A percentile compares a stretch with the other conserved stretches of the same genome.
Evolutionary conservation across 257 asterid genomes (phyloP).

Genomic region (Capsicum pubescens): DNA sequence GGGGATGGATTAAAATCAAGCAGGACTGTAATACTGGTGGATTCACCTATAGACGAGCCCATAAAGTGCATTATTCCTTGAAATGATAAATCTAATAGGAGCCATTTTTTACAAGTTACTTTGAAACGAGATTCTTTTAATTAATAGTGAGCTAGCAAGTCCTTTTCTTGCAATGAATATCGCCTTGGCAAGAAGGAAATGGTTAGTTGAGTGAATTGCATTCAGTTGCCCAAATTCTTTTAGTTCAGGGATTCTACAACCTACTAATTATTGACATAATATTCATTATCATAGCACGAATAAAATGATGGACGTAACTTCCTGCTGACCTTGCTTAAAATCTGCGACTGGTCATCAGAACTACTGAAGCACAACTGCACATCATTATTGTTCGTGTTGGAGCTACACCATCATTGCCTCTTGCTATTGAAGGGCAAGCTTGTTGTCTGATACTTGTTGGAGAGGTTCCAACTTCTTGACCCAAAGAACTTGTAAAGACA

Average conservation of each 20-base stretch:
- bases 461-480: slow-evolving; percentile 2
- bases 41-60: background rate
- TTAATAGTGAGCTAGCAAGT: background rate
- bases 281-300: background rate
- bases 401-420: slow-evolving; percentile 92
- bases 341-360: slow-evolving; percentile 79
- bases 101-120: background rate
- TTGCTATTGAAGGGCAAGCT: slow-evolving; percentile 91
- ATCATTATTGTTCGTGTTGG: slow-evolving; percentile 89
- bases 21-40: slow-evolving; percentile 4
- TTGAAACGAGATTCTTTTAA: background rate
- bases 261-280: background rate
- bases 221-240: slow-evolving; percentile 18
- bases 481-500: background rate
- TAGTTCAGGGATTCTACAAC: background rate
- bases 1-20: background rate
- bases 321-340: slow-evolving; percentile 19
- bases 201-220: slow-evolving; percentile 14
- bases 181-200: background rate
- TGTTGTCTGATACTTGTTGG: slow-evolving; percentile 63
- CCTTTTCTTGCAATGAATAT: background rate
- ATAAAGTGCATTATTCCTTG: slow-evolving; percentile 5
- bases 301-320: slow-evolving; percentile 12
- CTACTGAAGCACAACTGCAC: slow-evolving; percentile 80
- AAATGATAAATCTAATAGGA: background rate